These are phyloP conservation scores for Calycina marina DNA, from an alignment of 2,329 filamentous ascomycete species.

Conservation along the genomic window DNA sequence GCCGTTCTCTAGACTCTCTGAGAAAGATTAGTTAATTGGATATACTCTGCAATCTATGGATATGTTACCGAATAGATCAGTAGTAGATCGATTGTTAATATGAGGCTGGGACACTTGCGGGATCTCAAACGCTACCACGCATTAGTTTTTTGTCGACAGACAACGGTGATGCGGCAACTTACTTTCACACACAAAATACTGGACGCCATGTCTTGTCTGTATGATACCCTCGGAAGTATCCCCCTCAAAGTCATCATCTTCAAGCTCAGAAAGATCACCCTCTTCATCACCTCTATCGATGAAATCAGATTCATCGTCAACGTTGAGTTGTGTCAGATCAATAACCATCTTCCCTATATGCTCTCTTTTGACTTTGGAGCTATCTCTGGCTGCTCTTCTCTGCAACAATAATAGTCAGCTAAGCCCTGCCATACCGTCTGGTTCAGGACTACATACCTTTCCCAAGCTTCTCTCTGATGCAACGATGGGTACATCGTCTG, in stretches of 20 bases:
- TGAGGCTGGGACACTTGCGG: constrained; percentile 4
- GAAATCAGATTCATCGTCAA: too few relatives aligned
- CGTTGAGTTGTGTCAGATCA: too few relatives aligned
- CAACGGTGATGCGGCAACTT: too few relatives aligned
- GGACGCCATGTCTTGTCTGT: background rate
- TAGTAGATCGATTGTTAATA: constrained; percentile 1
- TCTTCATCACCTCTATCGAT: background rate
- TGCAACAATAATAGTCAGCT: too few relatives aligned
- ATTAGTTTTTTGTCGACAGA: background rate
- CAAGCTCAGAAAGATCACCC: background rate
- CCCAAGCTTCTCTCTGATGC: too few relatives aligned
- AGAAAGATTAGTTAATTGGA: constrained; percentile 8
- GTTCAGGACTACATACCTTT: too few relatives aligned
- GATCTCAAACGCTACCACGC: constrained; percentile 5
- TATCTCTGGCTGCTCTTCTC: background rate
- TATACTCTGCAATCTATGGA: background rate
- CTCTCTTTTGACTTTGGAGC: background rate
- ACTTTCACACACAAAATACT: constrained; percentile 7
- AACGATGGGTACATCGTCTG: too few relatives aligned
- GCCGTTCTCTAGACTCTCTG: constrained; percentile 19
- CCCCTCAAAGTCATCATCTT: background rate
- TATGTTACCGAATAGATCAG: constrained; percentile 4
- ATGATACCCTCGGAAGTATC: background rate
- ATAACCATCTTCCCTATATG: background rate
- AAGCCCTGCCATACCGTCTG: too few relatives aligned